A percentile compares a stretch with the other conserved stretches of the same genome.
Evolutionary conservation across 1,139 yeast genomes (phyloP).

Genomic region (Saccharomyces hybrid): DNA sequence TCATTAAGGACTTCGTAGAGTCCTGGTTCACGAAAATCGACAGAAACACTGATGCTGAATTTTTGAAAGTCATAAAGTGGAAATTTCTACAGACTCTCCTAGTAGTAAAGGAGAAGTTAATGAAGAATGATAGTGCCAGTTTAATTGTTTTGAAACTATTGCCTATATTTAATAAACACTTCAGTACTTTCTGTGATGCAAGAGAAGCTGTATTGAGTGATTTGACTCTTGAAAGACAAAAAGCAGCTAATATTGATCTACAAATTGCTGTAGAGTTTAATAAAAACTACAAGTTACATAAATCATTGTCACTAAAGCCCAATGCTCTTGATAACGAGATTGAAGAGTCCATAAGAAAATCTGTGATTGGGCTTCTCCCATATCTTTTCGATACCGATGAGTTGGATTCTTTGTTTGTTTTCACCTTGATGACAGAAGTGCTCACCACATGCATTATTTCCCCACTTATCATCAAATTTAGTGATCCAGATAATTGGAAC

Average conservation of each 20-base stretch:
- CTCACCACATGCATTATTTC: conserved; percentile 47
- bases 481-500: conserved; percentile 77
- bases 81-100: conserved; percentile 42
- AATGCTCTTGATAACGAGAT: conserved; percentile 38
- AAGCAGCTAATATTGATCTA: conserved; percentile 43
- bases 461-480: conserved; percentile 50
- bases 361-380: conserved; percentile 43
- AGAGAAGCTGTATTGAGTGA: conserved; percentile 38
- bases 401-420: conserved; percentile 42
- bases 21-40: conserved; percentile 52
- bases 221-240: conserved; percentile 20
- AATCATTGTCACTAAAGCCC: conserved; percentile 44
- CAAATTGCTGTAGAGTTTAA: conserved; percentile 56
- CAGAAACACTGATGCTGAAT: conserved; percentile 35
- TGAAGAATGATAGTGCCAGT: conserved; percentile 46
- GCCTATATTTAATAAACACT: conserved; percentile 64
- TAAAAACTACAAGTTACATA: conserved; percentile 50
- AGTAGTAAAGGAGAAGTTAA: conserved; percentile 39
- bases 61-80: conserved; percentile 47
- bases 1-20: conserved; percentile 53
- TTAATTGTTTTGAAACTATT: conserved; percentile 50
- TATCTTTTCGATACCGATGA: conserved; percentile 45
- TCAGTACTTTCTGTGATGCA: conserved; percentile 47
- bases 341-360: conserved; percentile 44
- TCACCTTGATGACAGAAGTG: conserved; percentile 53